Base-by-base conservation (phyloP, 2,329 filamentous ascomycete genomes). In the Ceratocystis alfenasii region DNA sequence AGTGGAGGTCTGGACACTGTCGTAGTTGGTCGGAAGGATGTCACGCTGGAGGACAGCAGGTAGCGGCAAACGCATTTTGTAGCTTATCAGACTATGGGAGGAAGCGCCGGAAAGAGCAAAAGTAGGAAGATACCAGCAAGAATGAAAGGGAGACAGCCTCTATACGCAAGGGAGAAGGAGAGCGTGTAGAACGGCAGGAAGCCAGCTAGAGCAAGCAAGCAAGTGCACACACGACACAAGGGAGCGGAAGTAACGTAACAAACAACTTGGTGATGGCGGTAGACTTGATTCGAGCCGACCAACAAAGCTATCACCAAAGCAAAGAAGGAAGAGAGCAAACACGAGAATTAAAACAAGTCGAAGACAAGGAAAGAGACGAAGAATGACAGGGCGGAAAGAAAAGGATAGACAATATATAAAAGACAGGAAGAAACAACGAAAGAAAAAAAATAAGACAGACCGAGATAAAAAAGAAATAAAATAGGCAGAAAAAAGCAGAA, bases 351-450 rank as follows among this genome's bases (percentile, higher is more conserved):
- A 50, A 10, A 50, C 46, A 50, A 48, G 46, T 20, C 25, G 7
- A n/a, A 53, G 48, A 12, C 8, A 25, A 53, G 48, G 15, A 25
- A 50, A 10, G 22, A 6, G 17, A 36, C 17, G 17, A 5, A 36
- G 55, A 33, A 59, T 59, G 25, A 30, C 55, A 59, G 55, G 55
- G 55, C 28, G 55, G 55, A 36, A 33, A 59, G 8, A 59, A 30
- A 59, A 30, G 55, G 30, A 17, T 45, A 20, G 60, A 46, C 36
- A 44, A 46, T 46, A 45, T 45, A 62, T 45, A 45, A 28, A 28
- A 45, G 36, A 45, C 22, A 28, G 25, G 7, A 36, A 28, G 15
- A 46, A 63, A 46, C 12, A 48, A 59, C 36, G 46, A 50, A 20
- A 2, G 46, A 50, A 53, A 17, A 17, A 57, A 28, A 63, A 28